These are phyloP conservation scores for Mucor mucedo DNA, from an alignment of 371 early-diverging fungal genomes.

Conservation along the genomic window DNA sequence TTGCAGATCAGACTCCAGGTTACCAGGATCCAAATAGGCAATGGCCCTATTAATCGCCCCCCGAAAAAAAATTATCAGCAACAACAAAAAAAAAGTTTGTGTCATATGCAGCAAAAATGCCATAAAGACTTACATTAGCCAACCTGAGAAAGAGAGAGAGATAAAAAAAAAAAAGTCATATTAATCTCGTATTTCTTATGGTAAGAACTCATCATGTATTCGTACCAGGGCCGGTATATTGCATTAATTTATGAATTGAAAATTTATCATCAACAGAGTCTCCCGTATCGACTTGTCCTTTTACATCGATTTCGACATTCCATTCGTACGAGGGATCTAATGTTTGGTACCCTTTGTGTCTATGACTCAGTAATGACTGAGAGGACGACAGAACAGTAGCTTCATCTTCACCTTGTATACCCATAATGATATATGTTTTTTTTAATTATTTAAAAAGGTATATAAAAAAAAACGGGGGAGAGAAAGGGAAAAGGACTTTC, in stretches of 20 bases:
- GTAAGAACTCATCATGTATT: background rate
- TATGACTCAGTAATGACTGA: background rate
- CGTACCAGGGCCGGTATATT: conserved; percentile 62
- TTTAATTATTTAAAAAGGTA: no score
- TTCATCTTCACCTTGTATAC: background rate
- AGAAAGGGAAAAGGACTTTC: no score
- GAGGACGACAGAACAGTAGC: background rate
- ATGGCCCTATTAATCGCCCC: conserved; percentile 55
- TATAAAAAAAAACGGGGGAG: no score
- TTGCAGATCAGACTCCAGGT: conserved; percentile 75
- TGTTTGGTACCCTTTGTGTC: background rate
- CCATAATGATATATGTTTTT: no score
- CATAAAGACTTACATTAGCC: conserved; percentile 44
- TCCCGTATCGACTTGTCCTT: conserved; percentile 44
- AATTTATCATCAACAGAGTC: conserved; percentile 30
- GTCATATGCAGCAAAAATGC: background rate
- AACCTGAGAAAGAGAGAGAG: conserved; percentile 29
- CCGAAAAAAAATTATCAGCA: conserved; percentile 1
- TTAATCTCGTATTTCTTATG: background rate
- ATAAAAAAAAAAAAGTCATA: background rate
- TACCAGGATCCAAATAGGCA: conserved; percentile 79
- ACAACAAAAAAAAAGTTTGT: background rate
- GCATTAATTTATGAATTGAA: conserved; percentile 50
- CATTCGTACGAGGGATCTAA: conserved; percentile 6
- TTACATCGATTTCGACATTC: conserved; percentile 31